Conservation (phyloP, 2,329 filamentous ascomycete genomes). For the Ascochyta rabiei region DNA sequence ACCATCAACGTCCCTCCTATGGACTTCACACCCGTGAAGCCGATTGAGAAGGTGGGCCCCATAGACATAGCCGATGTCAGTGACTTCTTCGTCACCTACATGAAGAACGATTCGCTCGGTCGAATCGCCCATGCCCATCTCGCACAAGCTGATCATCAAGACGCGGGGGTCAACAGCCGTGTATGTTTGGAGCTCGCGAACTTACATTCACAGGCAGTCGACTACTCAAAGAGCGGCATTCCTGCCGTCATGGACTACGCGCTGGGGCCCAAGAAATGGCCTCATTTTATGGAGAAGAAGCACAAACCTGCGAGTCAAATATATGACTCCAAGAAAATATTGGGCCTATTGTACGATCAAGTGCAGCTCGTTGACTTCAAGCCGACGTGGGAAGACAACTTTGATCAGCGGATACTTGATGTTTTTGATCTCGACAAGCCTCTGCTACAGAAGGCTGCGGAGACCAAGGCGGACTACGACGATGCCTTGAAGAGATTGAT, state of each 20-base stretch:
- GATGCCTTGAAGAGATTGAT: slow-evolving; percentile 77
- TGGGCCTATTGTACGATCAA: slow-evolving; percentile 83
- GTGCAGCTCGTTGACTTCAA: slow-evolving; percentile 72
- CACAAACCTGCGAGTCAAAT: slow-evolving; percentile 52
- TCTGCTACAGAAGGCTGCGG: slow-evolving; percentile 63
- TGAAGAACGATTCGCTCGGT: slow-evolving; percentile 85
- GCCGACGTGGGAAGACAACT: slow-evolving; percentile 73
- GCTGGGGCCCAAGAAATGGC: slow-evolving; percentile 70
- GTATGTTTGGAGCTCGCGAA: slow-evolving; percentile 75
- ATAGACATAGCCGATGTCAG: slow-evolving; percentile 77
- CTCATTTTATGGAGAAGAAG: slow-evolving; percentile 86
- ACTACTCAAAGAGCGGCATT: slow-evolving; percentile 89
- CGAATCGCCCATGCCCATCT: slow-evolving; percentile 83
- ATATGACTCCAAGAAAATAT: slow-evolving; percentile 72
- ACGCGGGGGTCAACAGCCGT: slow-evolving; percentile 67
- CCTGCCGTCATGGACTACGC: slow-evolving; percentile 70
- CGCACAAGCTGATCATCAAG: slow-evolving; percentile 71
- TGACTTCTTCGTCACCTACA: slow-evolving; percentile 87
- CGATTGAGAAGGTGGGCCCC: slow-evolving; percentile 62
- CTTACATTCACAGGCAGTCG: slow-evolving; percentile 89
- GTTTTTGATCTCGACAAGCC: slow-evolving; percentile 63
- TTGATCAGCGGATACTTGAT: slow-evolving; percentile 76
- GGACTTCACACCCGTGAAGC: slow-evolving; percentile 69
- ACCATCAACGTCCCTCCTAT: slow-evolving; percentile 78
- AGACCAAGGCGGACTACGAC: slow-evolving; percentile 81